These are phyloP conservation scores for Senna tora DNA, from an alignment of 306 rosid genomes.

Conservation along the genomic window DNA sequence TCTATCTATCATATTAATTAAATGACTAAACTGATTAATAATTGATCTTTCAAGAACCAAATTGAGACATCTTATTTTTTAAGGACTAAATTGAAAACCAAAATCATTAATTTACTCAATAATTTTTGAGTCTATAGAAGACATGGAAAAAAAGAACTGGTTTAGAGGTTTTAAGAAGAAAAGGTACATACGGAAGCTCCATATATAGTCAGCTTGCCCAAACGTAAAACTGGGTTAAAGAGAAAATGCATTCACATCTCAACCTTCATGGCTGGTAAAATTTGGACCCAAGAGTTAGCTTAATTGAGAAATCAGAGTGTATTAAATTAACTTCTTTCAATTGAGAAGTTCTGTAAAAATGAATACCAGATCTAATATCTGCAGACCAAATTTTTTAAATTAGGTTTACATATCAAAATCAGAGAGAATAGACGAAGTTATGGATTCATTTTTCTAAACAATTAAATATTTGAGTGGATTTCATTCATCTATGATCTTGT, in stretches of 20 bases:
- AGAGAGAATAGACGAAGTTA: neutral
- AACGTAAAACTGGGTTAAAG: conserved; percentile 5
- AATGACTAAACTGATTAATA: too few relatives aligned
- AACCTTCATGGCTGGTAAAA: conserved; percentile 6
- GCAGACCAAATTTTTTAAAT: neutral
- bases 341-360: conserved; percentile 2
- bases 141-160: neutral
- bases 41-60: too few relatives aligned
- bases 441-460: neutral
- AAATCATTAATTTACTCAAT: too few relatives aligned
- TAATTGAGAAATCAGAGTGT: neutral
- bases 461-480: neutral
- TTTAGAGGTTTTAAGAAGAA: neutral
- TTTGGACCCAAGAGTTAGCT: conserved; percentile 22
- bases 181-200: neutral
- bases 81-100: too few relatives aligned
- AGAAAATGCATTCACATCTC: conserved; percentile 21
- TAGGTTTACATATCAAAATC: conserved; percentile 6
- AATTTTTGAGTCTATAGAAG: neutral
- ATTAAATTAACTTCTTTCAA: neutral
- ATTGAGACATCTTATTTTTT: too few relatives aligned
- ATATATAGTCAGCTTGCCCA: conserved; percentile 2
- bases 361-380: neutral
- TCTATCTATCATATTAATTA: too few relatives aligned
- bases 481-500: conserved; percentile 22